Conservation (phyloP, 441 rosid species). For the Bocquillonia castaneifolia region DNA sequence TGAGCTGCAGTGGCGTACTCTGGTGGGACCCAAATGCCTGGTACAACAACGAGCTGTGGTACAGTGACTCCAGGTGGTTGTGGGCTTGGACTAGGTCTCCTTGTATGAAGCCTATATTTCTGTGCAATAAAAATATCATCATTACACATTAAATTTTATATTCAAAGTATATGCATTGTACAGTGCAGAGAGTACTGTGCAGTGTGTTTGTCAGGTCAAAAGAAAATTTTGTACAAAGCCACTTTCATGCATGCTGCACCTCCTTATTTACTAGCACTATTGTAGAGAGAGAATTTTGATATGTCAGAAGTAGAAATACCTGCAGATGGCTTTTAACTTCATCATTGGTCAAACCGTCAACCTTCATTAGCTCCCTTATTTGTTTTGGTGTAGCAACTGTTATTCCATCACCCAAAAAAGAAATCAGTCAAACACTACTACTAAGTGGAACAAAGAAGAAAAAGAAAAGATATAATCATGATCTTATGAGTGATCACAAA, state of each 20-base stretch:
- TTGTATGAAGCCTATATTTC: conserved; percentile 95
- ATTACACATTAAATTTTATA: conserved; percentile 1
- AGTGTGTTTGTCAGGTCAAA: conserved; percentile 30
- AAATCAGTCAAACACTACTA: conserved; percentile 7
- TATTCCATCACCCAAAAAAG: conserved; percentile 11
- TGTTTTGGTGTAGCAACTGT: conserved; percentile 96
- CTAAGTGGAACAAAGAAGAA: background rate
- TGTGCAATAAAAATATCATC: conserved; percentile 28
- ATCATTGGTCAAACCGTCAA: conserved; percentile 91
- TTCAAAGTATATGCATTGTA: conserved; percentile 21
- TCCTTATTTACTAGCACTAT: background rate
- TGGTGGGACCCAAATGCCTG: conserved; percentile 93
- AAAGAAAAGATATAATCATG: conserved; percentile 10
- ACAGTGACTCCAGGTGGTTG: conserved; percentile 52
- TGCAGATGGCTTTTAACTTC: conserved; percentile 99
- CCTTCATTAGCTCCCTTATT: conserved; percentile 91
- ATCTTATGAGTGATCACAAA: conserved; percentile 10
- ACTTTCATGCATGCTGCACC: conserved; percentile 24
- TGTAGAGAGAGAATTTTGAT: background rate
- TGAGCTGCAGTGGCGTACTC: conserved; percentile 74
- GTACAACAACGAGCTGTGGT: conserved; percentile 74
- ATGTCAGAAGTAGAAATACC: conserved; percentile 32
- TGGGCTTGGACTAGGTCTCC: conserved; percentile 91
- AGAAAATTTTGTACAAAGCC: conserved; percentile 26
- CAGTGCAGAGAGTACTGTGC: conserved; percentile 7